Evolutionary conservation across 257 asterid genomes (phyloP), one percentile per base, ranked within the genome.

Genomic region (Solanum dulcamara): DNA sequence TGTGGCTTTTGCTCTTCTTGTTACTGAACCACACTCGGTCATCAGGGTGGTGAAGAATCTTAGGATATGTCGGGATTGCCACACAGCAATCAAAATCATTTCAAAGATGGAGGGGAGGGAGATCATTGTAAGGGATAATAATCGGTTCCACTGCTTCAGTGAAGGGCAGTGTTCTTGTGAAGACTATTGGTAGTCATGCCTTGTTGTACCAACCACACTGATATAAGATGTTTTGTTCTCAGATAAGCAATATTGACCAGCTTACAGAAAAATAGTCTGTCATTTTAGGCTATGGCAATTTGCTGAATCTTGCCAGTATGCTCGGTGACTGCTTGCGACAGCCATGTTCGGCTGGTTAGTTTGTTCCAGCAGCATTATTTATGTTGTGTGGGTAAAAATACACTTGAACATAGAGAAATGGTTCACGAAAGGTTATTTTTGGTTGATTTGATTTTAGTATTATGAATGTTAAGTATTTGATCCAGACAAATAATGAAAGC

Each of bases 41-140:
- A 90, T 91, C 84, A 83, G 94, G 87, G 94, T 92, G 28, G 88
- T 92, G 88, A 93, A 92, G 93, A 93, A 93, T 86, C 72, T 93
- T 9, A 89, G 97, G 89, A 86, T 93, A 12, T 92, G 97, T 83
- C 74, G 90, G 92, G 96, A 93, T 89, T 93, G 97, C 66, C 97
- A 93, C 74, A 80, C 88, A 37, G 93, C 94, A 11, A 88, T 92
- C 22, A 93, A 92, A 89, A 91, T 92, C 86, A 87, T 92, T 71
- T 93, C 97, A 0, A 60, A 86, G 85, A 51, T 88, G 80, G 93
- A 92, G 83, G 68, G 30, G 6, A 91, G 96, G 86, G 91, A 91
- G 88, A 91, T 93, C 26, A 85, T 93, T 37, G 91, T 91, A 48
- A 91, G 96, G 84, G 97, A 93, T 84, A 93, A 91, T 72, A 93